Base-by-base conservation (phyloP, 164 flowering plant genomes). In the Warburgia ugandensis region DNA sequence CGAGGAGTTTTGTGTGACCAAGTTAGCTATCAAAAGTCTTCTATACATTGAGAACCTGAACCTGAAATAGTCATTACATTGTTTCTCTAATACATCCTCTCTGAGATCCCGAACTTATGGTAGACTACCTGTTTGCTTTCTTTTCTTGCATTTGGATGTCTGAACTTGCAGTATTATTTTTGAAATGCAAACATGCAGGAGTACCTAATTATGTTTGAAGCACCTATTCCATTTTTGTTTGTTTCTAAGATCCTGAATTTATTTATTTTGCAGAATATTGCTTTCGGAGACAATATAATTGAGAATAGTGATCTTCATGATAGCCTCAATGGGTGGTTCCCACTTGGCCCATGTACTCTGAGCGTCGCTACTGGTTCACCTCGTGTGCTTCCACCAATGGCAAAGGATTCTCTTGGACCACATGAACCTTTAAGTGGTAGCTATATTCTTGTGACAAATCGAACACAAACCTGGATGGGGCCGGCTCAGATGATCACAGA, bases 401-500 rank as follows among this genome's bases (percentile, higher is more conserved):
- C 98, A 33, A 68, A 77, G 61, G 96, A 77, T 11, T 71, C 88
- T 48, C 83, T 91, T 20, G 98, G 95, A 46, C 62, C 74, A 39
- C 77, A 78, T 56, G 77, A 71, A 43, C 85, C 90, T 55, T 65
- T 87, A 41, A 85, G 80, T 61, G 95, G 96, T 29, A 81, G 72
- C 46, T 83, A 63, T 69, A 84, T 92, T 52, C 81, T 64, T 51
- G 95, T 77, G 38, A 78, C 75, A 5, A 83, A 86, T n/a, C 91
- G 99, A 36, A 81, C 83, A 16, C 83, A 92, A 50, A 77, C 72
- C 27, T 92, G 99, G 99, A 84, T 81, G 89, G 99, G 99, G 31
- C 99, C 99, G 38, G 88, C 94, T 64, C 99, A 92, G 73, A 84
- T 74, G 64, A 80, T 92, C 55, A 84, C 94, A 6, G 99, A 86